Evolutionary conservation across 768 basidiomycete species (phyloP).

Genomic region (Scleroderma bovista): DNA sequence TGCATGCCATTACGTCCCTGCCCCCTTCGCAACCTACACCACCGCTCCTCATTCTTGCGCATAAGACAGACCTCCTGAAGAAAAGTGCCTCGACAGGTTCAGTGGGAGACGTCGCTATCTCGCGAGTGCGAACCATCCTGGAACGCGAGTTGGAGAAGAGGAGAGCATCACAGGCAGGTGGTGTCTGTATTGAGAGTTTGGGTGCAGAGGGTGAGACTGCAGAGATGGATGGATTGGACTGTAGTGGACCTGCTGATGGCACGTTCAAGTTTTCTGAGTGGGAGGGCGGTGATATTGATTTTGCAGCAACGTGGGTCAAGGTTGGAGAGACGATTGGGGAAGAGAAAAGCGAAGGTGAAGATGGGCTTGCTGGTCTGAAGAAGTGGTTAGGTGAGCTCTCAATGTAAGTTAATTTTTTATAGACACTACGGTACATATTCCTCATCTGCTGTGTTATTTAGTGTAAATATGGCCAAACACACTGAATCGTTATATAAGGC

Average conservation of each 20-base stretch:
- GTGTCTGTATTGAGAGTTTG: constrained; percentile 67
- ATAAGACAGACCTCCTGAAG: constrained; percentile 72
- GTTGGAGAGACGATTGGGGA: constrained; percentile 29
- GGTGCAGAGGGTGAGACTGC: constrained; percentile 62
- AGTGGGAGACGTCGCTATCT: constrained; percentile 49
- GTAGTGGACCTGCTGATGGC: constrained; percentile 45
- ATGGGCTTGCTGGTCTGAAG: constrained; percentile 39
- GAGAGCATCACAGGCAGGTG: constrained; percentile 53
- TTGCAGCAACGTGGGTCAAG: constrained; percentile 53
- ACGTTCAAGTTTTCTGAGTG: constrained; percentile 72
- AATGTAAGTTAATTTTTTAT: constrained; percentile 18
- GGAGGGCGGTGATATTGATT: constrained; percentile 78
- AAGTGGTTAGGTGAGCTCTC: constrained; percentile 46
- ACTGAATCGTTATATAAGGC: constrained; percentile 12
- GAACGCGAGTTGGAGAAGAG: constrained; percentile 85
- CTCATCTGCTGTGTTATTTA: constrained; percentile 4
- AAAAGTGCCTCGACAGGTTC: constrained; percentile 29
- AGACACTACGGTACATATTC: too few species aligned
- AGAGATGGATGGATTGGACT: constrained; percentile 74
- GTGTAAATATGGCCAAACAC: constrained; percentile 27
- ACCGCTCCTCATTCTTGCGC: constrained; percentile 60
- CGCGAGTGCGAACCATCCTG: constrained; percentile 68
- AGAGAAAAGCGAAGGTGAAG: constrained; percentile 31
- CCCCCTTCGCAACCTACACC: constrained; percentile 66
- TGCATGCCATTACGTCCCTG: constrained; percentile 65